Conservation (phyloP, 1,284 basidiomycete species). For the Sporisorium iseilematis-ciliati region DNA sequence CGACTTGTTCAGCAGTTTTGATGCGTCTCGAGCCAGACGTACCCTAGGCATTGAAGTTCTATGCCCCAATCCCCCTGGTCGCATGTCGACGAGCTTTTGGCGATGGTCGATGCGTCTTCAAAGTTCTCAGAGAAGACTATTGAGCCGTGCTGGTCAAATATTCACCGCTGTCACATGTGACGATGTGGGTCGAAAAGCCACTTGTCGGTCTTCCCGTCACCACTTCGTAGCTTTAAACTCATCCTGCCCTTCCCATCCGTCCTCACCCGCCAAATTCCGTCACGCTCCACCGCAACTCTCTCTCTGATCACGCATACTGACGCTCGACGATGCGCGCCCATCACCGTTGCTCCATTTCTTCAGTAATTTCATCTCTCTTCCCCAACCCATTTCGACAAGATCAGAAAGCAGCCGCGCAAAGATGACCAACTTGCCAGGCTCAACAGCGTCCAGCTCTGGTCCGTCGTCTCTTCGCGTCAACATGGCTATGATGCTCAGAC, state of each 20-base stretch:
- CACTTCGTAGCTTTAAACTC: too few relatives aligned
- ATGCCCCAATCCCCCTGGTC: too few relatives aligned
- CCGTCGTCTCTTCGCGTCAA: slow-evolving; percentile 18
- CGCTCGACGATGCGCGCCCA: background rate
- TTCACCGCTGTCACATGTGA: background rate
- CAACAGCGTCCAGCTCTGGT: slow-evolving; percentile 8
- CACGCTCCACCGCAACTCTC: background rate
- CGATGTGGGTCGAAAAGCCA: background rate
- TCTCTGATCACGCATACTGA: background rate
- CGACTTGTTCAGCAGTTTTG: background rate
- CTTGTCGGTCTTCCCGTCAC: background rate
- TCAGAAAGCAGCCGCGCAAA: background rate
- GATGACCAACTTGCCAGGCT: slow-evolving; percentile 27
- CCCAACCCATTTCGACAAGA: background rate
- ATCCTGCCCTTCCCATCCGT: background rate
- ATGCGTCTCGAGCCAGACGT: too few relatives aligned
- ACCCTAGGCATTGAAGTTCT: too few relatives aligned
- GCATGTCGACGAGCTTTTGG: background rate
- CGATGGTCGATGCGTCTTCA: background rate
- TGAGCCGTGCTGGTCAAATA: too few relatives aligned
- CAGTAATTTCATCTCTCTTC: background rate
- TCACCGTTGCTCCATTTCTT: too few relatives aligned
- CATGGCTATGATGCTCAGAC: slow-evolving; percentile 20
- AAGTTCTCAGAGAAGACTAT: too few relatives aligned
- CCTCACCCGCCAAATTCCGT: background rate